Conservation (phyloP, 73 alveolate genomes). For the Paramecium tetraurelia region DNA sequence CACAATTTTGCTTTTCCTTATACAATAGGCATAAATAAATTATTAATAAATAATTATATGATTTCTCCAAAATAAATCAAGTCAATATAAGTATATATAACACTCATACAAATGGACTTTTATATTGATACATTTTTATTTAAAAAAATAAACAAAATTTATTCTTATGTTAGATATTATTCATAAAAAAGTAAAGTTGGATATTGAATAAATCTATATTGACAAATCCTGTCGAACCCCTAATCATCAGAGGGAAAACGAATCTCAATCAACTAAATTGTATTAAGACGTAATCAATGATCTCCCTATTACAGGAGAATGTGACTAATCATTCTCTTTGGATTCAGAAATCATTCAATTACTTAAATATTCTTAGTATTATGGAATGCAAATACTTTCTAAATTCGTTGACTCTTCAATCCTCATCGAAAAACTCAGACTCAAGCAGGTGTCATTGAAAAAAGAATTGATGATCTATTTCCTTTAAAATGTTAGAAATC, state of each 20-base stretch:
- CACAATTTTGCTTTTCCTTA: slow-evolving; percentile 63
- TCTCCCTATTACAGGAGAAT: not conserved
- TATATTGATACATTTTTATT: not conserved
- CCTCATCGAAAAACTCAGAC: not conserved
- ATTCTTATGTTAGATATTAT: not conserved
- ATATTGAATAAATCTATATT: not conserved
- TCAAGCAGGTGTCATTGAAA: not conserved
- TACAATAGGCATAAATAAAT: slow-evolving; percentile 53
- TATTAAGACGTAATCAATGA: not conserved
- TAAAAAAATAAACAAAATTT: not conserved
- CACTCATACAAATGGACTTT: not conserved
- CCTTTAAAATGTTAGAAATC: not conserved
- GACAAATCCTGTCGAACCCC: not conserved
- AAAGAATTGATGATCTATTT: not conserved
- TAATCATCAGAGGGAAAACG: not conserved
- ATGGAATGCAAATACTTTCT: not conserved
- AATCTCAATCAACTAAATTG: not conserved
- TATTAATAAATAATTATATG: not conserved
- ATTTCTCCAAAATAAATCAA: not conserved
- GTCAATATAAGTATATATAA: not conserved
- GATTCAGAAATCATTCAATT: not conserved
- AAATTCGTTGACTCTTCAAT: not conserved
- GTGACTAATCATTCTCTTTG: not conserved
- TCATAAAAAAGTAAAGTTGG: slow-evolving; percentile 4
- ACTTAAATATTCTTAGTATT: not conserved